Conservation (phyloP, 495 filamentous ascomycete genomes). For the Aspergillus nanangensis region DNA sequence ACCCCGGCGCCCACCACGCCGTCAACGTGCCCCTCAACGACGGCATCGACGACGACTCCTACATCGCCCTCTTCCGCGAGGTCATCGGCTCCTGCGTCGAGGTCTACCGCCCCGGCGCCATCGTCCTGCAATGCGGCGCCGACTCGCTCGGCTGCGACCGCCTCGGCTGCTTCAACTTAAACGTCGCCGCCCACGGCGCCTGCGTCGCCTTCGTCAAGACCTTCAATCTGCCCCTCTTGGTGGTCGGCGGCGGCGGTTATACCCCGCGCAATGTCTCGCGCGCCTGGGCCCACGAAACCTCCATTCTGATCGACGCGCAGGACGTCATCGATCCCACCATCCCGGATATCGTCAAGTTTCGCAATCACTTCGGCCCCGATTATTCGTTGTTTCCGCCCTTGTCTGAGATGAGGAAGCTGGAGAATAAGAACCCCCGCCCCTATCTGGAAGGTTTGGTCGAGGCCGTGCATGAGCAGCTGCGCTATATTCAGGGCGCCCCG, state of each 20-base stretch:
- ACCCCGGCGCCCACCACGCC: constrained; percentile 59
- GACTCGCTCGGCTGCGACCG: constrained; percentile 93
- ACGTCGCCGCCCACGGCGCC: constrained; percentile 86
- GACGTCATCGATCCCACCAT: constrained; percentile 66
- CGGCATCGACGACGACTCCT: constrained; percentile 91
- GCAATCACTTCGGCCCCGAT: constrained; percentile 79
- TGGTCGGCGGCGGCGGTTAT: constrained; percentile 94
- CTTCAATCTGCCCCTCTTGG: constrained; percentile 70
- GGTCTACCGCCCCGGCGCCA: constrained; percentile 75
- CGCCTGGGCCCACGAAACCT: constrained; percentile 94
- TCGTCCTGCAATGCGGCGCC: constrained; percentile 94
- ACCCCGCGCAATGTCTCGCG: constrained; percentile 96
- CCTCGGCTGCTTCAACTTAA: constrained; percentile 93
- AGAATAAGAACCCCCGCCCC: constrained; percentile 74
- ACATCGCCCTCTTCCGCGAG: constrained; percentile 75
- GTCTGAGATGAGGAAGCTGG: constrained; percentile 59
- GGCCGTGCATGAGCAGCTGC: constrained; percentile 76
- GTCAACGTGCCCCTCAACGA: constrained; percentile 66
- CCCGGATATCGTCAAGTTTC: constrained; percentile 67
- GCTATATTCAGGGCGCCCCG: constrained; percentile 79
- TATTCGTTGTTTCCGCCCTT: constrained; percentile 71
- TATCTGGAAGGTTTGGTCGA: constrained; percentile 71
- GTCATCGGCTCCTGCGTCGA: constrained; percentile 72
- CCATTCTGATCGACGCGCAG: constrained; percentile 76
- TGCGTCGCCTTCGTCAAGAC: constrained; percentile 86